phyloP scores from a whole-genome alignment of 495 filamentous ascomycete genomes.

The Tirmania nivea region DNA sequence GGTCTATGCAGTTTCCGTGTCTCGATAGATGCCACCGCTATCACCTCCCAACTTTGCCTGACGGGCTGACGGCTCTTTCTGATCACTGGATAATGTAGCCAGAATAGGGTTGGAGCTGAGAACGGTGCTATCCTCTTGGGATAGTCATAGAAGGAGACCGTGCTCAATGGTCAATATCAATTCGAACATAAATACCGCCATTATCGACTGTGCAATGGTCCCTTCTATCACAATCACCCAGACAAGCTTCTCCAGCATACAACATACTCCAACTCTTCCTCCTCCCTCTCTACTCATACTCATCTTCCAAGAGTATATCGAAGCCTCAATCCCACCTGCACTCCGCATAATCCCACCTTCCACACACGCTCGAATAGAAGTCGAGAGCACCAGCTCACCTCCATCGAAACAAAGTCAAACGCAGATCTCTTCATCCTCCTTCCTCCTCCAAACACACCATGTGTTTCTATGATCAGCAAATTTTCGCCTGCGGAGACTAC shows the following conservation, averaged over 20 bases:
- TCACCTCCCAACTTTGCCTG: background rate
- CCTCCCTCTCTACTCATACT: background rate
- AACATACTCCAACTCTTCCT: constrained; percentile 3
- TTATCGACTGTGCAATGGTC: constrained; percentile 3
- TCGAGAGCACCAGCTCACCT: too few relatives aligned
- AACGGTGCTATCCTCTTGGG: background rate
- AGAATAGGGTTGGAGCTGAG: background rate
- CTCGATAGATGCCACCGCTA: background rate
- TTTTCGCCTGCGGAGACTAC: constrained; percentile 55
- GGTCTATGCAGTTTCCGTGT: background rate
- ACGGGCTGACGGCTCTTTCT: background rate
- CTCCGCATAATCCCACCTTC: too few relatives aligned
- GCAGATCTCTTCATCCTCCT: background rate
- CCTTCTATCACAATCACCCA: constrained; percentile 19
- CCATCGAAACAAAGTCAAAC: too few relatives aligned
- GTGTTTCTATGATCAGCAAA: constrained; percentile 22
- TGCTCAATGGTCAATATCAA: background rate
- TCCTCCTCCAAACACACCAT: constrained; percentile 3
- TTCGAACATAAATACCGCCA: background rate
- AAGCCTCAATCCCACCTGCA: too few relatives aligned
- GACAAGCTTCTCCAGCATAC: constrained; percentile 5
- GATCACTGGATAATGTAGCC: background rate
- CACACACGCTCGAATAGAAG: too few relatives aligned
- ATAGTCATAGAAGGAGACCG: background rate
- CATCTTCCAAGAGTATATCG: background rate